These are phyloP conservation scores for Podaxis mareebaensis DNA, from an alignment of 768 basidiomycete genomes.

Conservation along the genomic window DNA sequence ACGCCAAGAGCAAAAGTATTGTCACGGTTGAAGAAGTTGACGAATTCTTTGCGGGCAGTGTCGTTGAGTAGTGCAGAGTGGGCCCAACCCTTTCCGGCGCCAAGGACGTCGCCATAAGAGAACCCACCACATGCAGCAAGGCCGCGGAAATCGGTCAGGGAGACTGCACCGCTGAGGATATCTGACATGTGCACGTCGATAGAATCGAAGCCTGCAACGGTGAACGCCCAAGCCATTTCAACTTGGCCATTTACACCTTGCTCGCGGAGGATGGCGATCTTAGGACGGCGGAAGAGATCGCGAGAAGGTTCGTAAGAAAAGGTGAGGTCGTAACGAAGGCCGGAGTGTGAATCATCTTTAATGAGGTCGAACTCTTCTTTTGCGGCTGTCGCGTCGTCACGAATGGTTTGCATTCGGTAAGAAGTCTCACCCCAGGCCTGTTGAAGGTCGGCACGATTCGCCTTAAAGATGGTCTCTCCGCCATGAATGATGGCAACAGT, in stretches of 20 bases:
- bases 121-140: constrained; percentile 97
- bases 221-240: constrained; percentile 99
- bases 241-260: constrained; percentile 98
- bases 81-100: constrained; percentile 98
- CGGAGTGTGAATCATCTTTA: constrained; percentile 50
- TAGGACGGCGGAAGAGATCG: constrained; percentile 61
- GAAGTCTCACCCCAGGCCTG: constrained; percentile 94
- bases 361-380: constrained; percentile 84
- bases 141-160: constrained; percentile 74
- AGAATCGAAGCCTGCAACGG: constrained; percentile 90
- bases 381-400: constrained; percentile 80
- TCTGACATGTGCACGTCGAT: constrained; percentile 99
- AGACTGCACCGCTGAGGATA: constrained; percentile 71
- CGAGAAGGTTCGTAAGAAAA: constrained; percentile 45
- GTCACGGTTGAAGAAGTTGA: constrained; percentile 76
- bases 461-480: constrained; percentile 55
- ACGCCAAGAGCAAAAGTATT: constrained; percentile 90
- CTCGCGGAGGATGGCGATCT: constrained; percentile 93
- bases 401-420: constrained; percentile 84
- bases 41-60: constrained; percentile 74
- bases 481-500: constrained; percentile 60
- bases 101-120: constrained; percentile 97
- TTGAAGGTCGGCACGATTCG: constrained; percentile 73
- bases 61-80: constrained; percentile 89
- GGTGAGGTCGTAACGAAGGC: constrained; percentile 77